These are phyloP conservation scores for Striga asiatica DNA, from an alignment of 257 asterid species.

Conservation along the genomic window DNA sequence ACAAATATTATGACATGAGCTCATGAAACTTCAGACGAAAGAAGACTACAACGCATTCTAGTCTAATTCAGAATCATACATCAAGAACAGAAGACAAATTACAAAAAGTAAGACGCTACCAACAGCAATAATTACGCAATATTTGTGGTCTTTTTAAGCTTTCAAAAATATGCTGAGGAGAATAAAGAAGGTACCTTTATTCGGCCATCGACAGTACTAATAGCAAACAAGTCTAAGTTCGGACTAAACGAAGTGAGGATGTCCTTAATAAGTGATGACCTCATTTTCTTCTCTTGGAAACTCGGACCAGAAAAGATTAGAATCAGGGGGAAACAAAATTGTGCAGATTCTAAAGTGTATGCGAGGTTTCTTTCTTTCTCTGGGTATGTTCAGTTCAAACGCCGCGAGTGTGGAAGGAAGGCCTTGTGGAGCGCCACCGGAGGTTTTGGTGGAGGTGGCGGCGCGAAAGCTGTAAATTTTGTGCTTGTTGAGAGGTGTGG, in stretches of 20 bases:
- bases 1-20: neutral
- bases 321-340: neutral
- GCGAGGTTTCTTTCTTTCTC: neutral
- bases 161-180: neutral
- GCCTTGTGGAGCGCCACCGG: constrained; percentile 19
- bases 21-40: neutral
- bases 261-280: constrained; percentile 53
- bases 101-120: too few species aligned
- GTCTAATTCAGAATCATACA: too few species aligned
- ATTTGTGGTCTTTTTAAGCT: neutral
- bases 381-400: neutral
- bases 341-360: neutral
- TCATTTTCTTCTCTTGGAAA: constrained; percentile 27
- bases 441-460: constrained; percentile 19
- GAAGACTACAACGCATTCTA: too few species aligned
- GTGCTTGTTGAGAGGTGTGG: neutral
- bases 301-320: neutral
- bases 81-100: too few species aligned
- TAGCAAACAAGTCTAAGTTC: constrained; percentile 52
- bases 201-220: constrained; percentile 74
- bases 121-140: too few species aligned
- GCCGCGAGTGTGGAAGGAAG: neutral
- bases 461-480: constrained; percentile 16
- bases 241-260: constrained; percentile 69
- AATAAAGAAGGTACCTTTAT: constrained; percentile 41